A percentile compares a stretch with the other conserved stretches of the same genome.
These are phyloP conservation scores for Fusarium torreyae DNA, from an alignment of 2,329 filamentous ascomycete genomes.

Conservation along the genomic window DNA sequence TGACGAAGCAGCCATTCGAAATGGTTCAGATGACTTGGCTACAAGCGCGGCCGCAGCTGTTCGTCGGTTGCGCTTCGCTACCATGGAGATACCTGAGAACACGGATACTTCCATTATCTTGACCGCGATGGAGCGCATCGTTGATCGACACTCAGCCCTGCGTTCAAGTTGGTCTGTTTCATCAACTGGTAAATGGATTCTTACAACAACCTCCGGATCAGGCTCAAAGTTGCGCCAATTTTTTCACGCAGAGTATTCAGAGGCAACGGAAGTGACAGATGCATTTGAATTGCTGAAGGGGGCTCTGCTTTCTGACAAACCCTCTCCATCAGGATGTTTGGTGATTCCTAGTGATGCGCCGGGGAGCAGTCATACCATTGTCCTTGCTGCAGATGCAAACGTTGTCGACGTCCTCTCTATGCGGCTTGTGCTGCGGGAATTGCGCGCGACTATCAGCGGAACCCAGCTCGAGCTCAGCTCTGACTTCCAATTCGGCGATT, in stretches of 20 bases:
- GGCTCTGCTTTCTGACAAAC: neutral
- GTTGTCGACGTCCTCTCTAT: slow-evolving; percentile 13
- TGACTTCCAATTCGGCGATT: slow-evolving; percentile 7
- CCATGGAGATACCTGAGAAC: slow-evolving; percentile 11
- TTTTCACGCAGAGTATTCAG: slow-evolving; percentile 5
- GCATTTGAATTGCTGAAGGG: slow-evolving; percentile 9
- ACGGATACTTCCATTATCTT: slow-evolving; percentile 2
- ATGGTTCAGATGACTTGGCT: slow-evolving; percentile 8
- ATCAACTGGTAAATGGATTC: slow-evolving; percentile 9
- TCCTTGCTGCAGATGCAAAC: slow-evolving; percentile 17
- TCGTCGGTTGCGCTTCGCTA: slow-evolving; percentile 13
- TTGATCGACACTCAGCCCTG: slow-evolving; percentile 10
- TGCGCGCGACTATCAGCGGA: slow-evolving; percentile 2
- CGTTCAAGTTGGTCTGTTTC: slow-evolving; percentile 12
- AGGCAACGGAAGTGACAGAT: slow-evolving; percentile 8
- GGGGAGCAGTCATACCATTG: slow-evolving; percentile 4
- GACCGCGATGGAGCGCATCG: slow-evolving; percentile 5
- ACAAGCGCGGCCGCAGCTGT: neutral
- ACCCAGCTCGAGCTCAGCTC: slow-evolving; percentile 8
- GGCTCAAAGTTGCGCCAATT: slow-evolving; percentile 6
- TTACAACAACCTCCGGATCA: slow-evolving; percentile 5
- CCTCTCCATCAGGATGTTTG: slow-evolving; percentile 2
- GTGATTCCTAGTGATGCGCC: slow-evolving; percentile 11
- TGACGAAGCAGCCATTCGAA: slow-evolving; percentile 2
- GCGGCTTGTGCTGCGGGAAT: slow-evolving; percentile 9